Base-by-base conservation (phyloP, 495 filamentous ascomycete genomes). In the Astrocystis sublimbata region DNA sequence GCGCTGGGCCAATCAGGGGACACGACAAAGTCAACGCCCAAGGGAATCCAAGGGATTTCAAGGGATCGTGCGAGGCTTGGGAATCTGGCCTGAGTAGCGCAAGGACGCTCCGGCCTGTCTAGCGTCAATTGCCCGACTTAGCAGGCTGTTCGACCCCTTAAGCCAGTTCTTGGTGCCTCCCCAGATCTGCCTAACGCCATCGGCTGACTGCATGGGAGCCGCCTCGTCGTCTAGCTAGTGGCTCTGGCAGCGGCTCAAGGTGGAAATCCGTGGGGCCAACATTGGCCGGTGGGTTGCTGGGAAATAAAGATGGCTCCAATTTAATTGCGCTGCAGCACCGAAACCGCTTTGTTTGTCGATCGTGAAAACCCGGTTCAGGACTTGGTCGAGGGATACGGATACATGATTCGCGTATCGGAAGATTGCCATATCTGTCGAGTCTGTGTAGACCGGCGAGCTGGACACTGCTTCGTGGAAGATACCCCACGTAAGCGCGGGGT, bases 1-100 rank as follows among this genome's bases (percentile, higher is more conserved):
- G 61, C n/a, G 62, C 66, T 66, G 66, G 65, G 53, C 70, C 68
- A 72, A 72, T 72, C 42, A 70, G 8, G 47, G 26, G 52, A 38
- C 42, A 60, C 47, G 59, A 15, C 17, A 3, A 33, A 63, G 53
- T 58, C 62, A 61, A 65, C 59, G 63, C 52, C 51, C 24, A 54
- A 65, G 36, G 43, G 31, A 43, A 63, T 66, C 62, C 58, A 56
- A 46, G 60, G 19, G 42, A 5, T 23, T n/a, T 13, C n/a, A n/a
- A n/a, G n/a, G n/a, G n/a, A n/a, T n/a, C n/a, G 36, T 23, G 36
- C 23, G 38, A 28, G 13, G 28, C 10, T n/a, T n/a, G n/a, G n/a
- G n/a, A n/a, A n/a, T n/a, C n/a, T n/a, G n/a, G n/a, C 55, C 12
- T 30, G n/a, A 24, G 26, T 43, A 40, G 58, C 19, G 58, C 47